Evolutionary conservation across 2,329 filamentous ascomycete genomes (phyloP), one percentile per base, ranked within the genome.

Genomic region (Arachnomyces sp.): DNA sequence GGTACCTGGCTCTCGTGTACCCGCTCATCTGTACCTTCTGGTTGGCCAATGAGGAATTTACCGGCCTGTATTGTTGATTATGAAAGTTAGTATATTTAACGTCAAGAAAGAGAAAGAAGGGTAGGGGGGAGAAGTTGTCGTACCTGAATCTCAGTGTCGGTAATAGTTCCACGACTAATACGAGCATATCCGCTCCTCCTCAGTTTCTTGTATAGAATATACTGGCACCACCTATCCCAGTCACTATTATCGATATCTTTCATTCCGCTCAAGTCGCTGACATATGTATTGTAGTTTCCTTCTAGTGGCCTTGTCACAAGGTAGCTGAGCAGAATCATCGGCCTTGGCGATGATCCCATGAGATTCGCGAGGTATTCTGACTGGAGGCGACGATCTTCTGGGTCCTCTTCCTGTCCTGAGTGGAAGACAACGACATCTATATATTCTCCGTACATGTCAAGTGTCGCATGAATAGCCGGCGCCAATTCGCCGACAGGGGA

Each of bases 221-320:
- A 98, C 69, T 98, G 90, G 69, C 92, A 98, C 92, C 92, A 98
- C 40, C 92, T 74, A 62, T 98, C 92, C 88, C 88, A 95, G 61
- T 98, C 92, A 3, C 73, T 81, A 0, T 82, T 77, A 56, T 98
- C 92, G 36, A 98, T 92, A 56, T 98, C 92, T 55, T 86, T 81
- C 92, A 98, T 98, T 7, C 88, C 86, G 43, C 85, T 94, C 43
- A 71, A 70, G 39, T 87, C 75, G 42, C 86, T 86, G 16, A 96
- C 92, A 54, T 94, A 96, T 0, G 82, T 95, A 61, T 96, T 90
- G 70, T 98, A 98, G 60, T 98, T 98, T 46, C 92, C 92, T 67
- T 95, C 71, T 4, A 84, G 73, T 0, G 92, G 92, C 62, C 84
- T 86, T 15, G 86, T 94, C 33, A 98, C 92, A 0, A 98, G 78